Evolutionary conservation across 2,329 filamentous ascomycete species (phyloP), one percentile per base, ranked within the genome.

Genomic region (Diaporthe batatas): DNA sequence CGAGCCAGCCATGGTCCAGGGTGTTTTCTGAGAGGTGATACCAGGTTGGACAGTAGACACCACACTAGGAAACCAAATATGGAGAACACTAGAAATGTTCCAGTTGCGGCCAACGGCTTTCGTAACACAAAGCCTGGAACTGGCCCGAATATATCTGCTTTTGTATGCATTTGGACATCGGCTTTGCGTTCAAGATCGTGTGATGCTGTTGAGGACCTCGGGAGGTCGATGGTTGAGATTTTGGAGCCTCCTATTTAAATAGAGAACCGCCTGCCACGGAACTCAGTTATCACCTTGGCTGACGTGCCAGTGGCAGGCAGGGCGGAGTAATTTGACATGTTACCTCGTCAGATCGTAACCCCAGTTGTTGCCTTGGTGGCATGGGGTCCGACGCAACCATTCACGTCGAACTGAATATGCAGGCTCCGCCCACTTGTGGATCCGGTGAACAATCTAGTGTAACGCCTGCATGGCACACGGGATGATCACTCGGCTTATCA

Each of bases 1-100:
- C 58, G 58, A 47, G 58, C 58, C 16, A 62, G 39, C 39, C 58
- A 62, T n/a, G 36, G 23, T 32, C 58, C 23, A n/a, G 58, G 58
- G 5, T 62, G 47, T 42, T 14, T 18, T 1, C 39, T 6, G 21
- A 62, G 3, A n/a, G 39, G 29, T 11, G 58, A 62, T n/a, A 16
- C 23, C 8, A 62, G 16, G 16, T 62, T 4, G 39, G 39, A 34
- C 2, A 47, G 58, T n/a, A 62, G 3, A 47, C 16, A n/a, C 34
- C 55, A 59, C 14, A 34, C n/a, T n/a, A 59, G 34, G 12, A 25
- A 59, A 6, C 3, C 12, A 3, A 59, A 6, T 36, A 59, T 12
- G 14, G 39, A 23, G 23, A 62, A 32, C 4, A 14, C 7, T 3
- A 62, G 16, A 21, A 32, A 5, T 32, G 10, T n/a, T 12, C n/a